These are phyloP conservation scores for Alternaria rosae DNA, from an alignment of 2,329 filamentous ascomycete genomes.

Conservation along the genomic window DNA sequence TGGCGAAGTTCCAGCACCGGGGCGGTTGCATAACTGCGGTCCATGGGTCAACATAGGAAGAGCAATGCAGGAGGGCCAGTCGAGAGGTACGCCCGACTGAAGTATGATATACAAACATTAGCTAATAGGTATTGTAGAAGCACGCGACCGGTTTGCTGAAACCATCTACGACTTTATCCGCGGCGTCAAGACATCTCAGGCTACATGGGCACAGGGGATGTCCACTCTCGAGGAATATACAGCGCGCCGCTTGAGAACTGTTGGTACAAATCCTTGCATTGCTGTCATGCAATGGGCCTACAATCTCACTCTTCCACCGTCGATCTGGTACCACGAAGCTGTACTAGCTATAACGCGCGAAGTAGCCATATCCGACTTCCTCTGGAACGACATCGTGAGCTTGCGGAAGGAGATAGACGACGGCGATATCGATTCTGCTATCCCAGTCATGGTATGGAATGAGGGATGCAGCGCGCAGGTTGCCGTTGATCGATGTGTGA, in stretches of 20 bases:
- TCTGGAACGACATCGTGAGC: constrained; percentile 20
- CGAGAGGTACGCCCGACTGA: constrained; percentile 2
- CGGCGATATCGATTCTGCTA: constrained; percentile 14
- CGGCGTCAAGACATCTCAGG: constrained; percentile 13
- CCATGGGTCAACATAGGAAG: constrained; percentile 16
- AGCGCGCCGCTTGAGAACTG: constrained; percentile 9
- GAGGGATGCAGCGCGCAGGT: constrained; percentile 15
- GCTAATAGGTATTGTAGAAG: constrained; percentile 3
- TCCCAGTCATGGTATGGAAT: constrained; percentile 20
- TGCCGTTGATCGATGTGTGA: constrained; percentile 15
- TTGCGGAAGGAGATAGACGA: constrained; percentile 19
- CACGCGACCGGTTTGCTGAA: constrained; percentile 15
- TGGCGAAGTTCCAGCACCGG: constrained; percentile 9
- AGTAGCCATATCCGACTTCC: constrained; percentile 12
- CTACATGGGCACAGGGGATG: constrained; percentile 10
- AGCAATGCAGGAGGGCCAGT: constrained; percentile 15
- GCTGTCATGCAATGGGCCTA: constrained; percentile 15
- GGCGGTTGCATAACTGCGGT: constrained; percentile 16
- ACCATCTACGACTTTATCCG: constrained; percentile 14
- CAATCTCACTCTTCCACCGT: constrained; percentile 4
- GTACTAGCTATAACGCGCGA: constrained; percentile 11
- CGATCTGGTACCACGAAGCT: constrained; percentile 14
- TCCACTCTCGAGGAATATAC: constrained; percentile 15
- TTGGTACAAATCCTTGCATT: constrained; percentile 13
- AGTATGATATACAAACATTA: not conserved